phyloP scores from a whole-genome alignment of 139 green algal species.

The Chlamydomonas sphaeroides region DNA sequence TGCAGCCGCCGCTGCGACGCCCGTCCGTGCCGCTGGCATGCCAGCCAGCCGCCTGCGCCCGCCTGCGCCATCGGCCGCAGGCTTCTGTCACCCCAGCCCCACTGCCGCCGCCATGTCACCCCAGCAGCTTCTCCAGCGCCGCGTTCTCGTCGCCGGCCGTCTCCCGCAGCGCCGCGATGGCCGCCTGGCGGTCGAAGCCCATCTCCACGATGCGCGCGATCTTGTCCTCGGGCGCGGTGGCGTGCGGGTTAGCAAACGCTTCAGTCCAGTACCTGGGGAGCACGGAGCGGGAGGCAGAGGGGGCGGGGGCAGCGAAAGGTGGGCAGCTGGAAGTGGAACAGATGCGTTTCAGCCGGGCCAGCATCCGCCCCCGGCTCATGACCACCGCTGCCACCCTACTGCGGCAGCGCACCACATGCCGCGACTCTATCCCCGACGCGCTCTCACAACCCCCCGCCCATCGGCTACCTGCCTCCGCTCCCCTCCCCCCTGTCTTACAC shows the following conservation, averaged over 20 bases:
- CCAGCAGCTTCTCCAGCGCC: slow-evolving; percentile 82
- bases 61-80: too few relatives aligned
- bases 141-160: slow-evolving; percentile 77
- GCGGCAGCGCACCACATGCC: too few relatives aligned
- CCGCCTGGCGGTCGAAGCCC: slow-evolving; percentile 75
- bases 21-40: too few relatives aligned
- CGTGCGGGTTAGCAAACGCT: slow-evolving; percentile 59
- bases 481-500: too few relatives aligned
- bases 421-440: too few relatives aligned
- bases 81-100: too few relatives aligned
- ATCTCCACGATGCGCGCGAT: slow-evolving; percentile 77
- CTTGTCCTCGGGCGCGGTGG: slow-evolving; percentile 37
- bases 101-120: neutral
- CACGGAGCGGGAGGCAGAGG: too few relatives aligned
- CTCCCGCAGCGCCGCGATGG: slow-evolving; percentile 62
- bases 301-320: slow-evolving; percentile 52
- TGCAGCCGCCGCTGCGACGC: too few relatives aligned
- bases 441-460: too few relatives aligned
- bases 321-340: neutral
- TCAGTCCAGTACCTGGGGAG: slow-evolving; percentile 70
- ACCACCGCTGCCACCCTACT: too few relatives aligned
- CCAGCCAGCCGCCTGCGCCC: too few relatives aligned
- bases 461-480: too few relatives aligned
- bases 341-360: neutral
- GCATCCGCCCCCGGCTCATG: neutral